phyloP scores from a whole-genome alignment of 768 basidiomycete genomes.

The Saitozyma podzolica region DNA sequence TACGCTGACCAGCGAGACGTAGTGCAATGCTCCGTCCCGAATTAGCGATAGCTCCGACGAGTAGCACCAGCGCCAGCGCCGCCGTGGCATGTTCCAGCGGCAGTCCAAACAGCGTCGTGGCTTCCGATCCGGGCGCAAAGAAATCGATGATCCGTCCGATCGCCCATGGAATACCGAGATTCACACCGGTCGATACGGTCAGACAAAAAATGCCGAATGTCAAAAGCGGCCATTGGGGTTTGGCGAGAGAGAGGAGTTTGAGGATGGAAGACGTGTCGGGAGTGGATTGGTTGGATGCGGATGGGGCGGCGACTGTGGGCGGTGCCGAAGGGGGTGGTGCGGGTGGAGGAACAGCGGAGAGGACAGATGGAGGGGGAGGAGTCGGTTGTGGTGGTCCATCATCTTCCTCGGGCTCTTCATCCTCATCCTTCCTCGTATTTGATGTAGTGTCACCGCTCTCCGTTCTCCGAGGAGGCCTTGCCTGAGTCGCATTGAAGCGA shows the following conservation, averaged over 20 bases:
- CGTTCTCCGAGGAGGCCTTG: too few relatives aligned
- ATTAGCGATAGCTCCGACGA: conserved; percentile 43
- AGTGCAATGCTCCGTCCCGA: conserved; percentile 40
- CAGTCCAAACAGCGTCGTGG: conserved; percentile 38
- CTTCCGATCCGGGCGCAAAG: conserved; percentile 45
- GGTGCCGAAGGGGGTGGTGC: conserved; percentile 14
- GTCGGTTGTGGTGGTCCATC: neutral
- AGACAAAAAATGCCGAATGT: conserved; percentile 38
- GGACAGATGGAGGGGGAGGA: neutral
- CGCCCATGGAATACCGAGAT: conserved; percentile 40
- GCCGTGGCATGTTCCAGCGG: conserved; percentile 41
- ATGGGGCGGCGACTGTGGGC: neutral
- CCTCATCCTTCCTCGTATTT: too few relatives aligned
- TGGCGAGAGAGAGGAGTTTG: conserved; percentile 41
- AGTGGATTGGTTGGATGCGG: conserved; percentile 14
- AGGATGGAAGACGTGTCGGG: conserved; percentile 41
- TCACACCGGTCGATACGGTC: conserved; percentile 39
- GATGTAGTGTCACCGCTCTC: too few relatives aligned
- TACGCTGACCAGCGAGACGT: conserved; percentile 43
- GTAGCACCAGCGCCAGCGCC: conserved; percentile 24
- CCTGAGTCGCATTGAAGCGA: too few relatives aligned
- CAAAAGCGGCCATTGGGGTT: conserved; percentile 43
- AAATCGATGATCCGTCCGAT: conserved; percentile 49
- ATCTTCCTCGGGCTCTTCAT: too few relatives aligned
- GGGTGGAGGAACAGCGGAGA: neutral